Evolutionary conservation across 2,329 filamentous ascomycete genomes (phyloP), one percentile per base, ranked within the genome.

Genomic region (Colletotrichum cordylinicola): DNA sequence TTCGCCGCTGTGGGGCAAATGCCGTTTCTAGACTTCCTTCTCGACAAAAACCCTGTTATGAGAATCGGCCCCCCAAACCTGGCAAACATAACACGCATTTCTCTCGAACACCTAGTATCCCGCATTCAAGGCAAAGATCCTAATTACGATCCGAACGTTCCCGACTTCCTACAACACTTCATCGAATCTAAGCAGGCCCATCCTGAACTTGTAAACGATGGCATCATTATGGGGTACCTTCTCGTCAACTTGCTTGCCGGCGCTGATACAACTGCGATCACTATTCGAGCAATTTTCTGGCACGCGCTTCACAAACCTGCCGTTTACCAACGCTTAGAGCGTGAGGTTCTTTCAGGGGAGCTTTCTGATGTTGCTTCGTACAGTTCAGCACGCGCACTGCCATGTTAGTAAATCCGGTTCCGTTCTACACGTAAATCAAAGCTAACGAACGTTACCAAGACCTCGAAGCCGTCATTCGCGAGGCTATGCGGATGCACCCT

Each of bases 401-500:
- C 82, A n/a, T 88, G 62, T 52, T 10, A 66, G 62, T 48, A 27
- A 4, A 24, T 24, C 24, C 24, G 24, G 2, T 24, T 24, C 24
- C 24, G 24, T 24, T 24, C 24, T 24, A 24, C 24, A 24, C 24
- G 24, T 66, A 24, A 24, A 24, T 8, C 24, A 76, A 78, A 85
- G 29, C 64, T 87, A 6, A 85, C 80, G 0, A 68, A 79, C 8
- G 64, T 83, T 8, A 81, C 86, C 74, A 1, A 62, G 75, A 90
- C 78, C 85, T 91, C 12, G 84, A 88, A 56, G 89, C 89, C 5
- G 86, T 89, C 4, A 83, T 91, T 21, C 87, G 86, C n/a, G 91
- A 92, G 79, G 84, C 87, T 1, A 81, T 88, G 78, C 86, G 90
- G 3, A 80, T 90, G 13, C 87, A 90, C 77, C 88, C 90, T 2